Conservation (phyloP, 83 land plant genomes). For the Picea mariana region DNA sequence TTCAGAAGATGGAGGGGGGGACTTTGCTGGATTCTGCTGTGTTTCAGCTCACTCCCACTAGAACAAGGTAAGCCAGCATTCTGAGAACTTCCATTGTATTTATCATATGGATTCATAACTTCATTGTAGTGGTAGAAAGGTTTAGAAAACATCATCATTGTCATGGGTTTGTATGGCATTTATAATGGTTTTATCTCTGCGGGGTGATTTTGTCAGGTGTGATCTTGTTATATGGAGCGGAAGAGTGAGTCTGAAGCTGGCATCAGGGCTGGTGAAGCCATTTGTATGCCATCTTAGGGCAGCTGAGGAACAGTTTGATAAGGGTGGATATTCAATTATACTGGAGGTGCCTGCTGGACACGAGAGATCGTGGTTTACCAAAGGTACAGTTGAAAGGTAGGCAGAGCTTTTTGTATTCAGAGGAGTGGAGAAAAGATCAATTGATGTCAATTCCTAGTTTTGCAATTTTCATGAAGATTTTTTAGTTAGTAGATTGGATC, state of each 20-base stretch:
- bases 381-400: conserved; percentile 47
- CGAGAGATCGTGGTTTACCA: conserved; percentile 46
- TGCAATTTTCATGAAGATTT: too few species aligned
- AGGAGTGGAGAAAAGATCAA: background rate
- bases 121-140: too few species aligned
- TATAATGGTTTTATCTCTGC: too few species aligned
- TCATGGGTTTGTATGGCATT: too few species aligned
- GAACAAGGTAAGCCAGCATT: conserved; percentile 34
- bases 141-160: too few species aligned
- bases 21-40: conserved; percentile 33
- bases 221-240: conserved; percentile 32
- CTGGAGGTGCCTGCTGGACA: conserved; percentile 23
- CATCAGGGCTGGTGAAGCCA: conserved; percentile 54
- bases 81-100: background rate
- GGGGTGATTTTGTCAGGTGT: conserved; percentile 22
- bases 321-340: conserved; percentile 59
- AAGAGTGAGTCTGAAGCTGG: conserved; percentile 35
- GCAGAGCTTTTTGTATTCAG: background rate
- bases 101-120: background rate
- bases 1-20: background rate
- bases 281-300: conserved; percentile 40
- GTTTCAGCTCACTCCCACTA: conserved; percentile 57
- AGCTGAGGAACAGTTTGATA: conserved; percentile 40
- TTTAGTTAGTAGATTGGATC: too few species aligned
- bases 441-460: background rate